These are phyloP conservation scores for Rhizomucor miehei DNA, from an alignment of 371 early-diverging fungal genomes.

Conservation along the genomic window DNA sequence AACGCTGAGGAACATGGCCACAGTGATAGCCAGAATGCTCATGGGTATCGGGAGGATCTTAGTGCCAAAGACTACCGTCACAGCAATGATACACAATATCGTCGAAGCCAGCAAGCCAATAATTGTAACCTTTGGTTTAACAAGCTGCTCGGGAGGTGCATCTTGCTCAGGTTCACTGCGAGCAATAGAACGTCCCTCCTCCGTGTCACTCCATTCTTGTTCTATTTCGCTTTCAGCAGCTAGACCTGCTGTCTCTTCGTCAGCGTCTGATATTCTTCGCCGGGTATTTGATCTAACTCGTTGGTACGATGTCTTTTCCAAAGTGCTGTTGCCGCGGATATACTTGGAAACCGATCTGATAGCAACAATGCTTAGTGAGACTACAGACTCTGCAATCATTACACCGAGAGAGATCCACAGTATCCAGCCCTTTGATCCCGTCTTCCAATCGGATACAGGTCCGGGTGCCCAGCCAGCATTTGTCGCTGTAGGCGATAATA, in stretches of 20 bases:
- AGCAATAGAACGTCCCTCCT: slow-evolving; percentile 6
- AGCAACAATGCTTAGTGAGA: slow-evolving; percentile 61
- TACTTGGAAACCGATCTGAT: slow-evolving; percentile 27
- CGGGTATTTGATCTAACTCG: background rate
- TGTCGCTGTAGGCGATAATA: slow-evolving; percentile 70
- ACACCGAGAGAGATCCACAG: slow-evolving; percentile 82
- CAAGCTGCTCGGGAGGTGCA: slow-evolving; percentile 46
- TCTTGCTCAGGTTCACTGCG: slow-evolving; percentile 33
- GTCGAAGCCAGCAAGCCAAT: slow-evolving; percentile 61
- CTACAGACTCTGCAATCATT: slow-evolving; percentile 77
- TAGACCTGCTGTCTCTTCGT: slow-evolving; percentile 1
- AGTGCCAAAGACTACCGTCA: slow-evolving; percentile 58
- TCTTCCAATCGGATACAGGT: slow-evolving; percentile 67
- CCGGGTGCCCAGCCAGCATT: slow-evolving; percentile 77
- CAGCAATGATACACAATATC: slow-evolving; percentile 53
- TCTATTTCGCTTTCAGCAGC: slow-evolving; percentile 20
- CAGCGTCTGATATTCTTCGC: slow-evolving; percentile 4
- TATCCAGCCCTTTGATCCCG: slow-evolving; percentile 80
- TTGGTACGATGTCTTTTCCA: slow-evolving; percentile 2
- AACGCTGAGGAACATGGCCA: slow-evolving; percentile 64
- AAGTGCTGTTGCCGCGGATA: slow-evolving; percentile 2
- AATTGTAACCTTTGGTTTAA: slow-evolving; percentile 56
- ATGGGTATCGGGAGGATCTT: slow-evolving; percentile 46
- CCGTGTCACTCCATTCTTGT: slow-evolving; percentile 14
- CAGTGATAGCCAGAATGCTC: slow-evolving; percentile 50